A percentile compares a stretch with the other conserved stretches of the same genome.
Evolutionary conservation across 2,329 filamentous ascomycete species (phyloP).

Genomic region (Penicillium verrucosum): DNA sequence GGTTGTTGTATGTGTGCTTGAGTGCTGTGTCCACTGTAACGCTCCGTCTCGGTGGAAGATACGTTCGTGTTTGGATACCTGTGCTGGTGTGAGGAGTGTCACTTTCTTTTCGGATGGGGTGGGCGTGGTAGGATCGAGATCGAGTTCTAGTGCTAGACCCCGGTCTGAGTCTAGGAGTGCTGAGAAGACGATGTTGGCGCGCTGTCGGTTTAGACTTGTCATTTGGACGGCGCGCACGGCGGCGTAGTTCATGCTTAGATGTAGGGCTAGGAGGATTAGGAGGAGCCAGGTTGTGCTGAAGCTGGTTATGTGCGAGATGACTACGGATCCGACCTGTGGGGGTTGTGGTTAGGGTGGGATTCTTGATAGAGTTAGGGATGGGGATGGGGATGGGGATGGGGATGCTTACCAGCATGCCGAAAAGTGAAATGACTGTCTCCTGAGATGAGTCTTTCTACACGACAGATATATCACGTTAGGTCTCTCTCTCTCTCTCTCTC

Average conservation of each 20-base stretch:
- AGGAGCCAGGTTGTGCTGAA: conserved; percentile 71
- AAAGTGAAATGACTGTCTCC: conserved; percentile 84
- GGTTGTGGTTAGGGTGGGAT: not conserved
- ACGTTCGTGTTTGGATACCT: conserved; percentile 59
- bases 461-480: conserved; percentile 3
- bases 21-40: conserved; percentile 52
- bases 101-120: not conserved
- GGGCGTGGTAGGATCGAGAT: not conserved
- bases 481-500: not conserved
- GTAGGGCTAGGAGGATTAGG: conserved; percentile 67
- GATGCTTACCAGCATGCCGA: conserved; percentile 70
- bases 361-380: not conserved
- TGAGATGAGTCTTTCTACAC: conserved; percentile 80
- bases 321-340: conserved; percentile 66
- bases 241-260: conserved; percentile 80
- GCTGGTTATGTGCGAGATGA: conserved; percentile 72
- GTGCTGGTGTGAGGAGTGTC: conserved; percentile 54
- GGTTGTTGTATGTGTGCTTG: not conserved
- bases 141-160: conserved; percentile 5
- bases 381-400: not conserved
- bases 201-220: conserved; percentile 78
- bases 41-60: conserved; percentile 65
- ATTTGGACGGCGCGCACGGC: conserved; percentile 83
- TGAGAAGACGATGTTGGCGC: conserved; percentile 73
- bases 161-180: conserved; percentile 46